Evolutionary conservation across 78 protist species (phyloP), one percentile per base, ranked within the genome.

Genomic region (Polysphondylium violaceum): DNA sequence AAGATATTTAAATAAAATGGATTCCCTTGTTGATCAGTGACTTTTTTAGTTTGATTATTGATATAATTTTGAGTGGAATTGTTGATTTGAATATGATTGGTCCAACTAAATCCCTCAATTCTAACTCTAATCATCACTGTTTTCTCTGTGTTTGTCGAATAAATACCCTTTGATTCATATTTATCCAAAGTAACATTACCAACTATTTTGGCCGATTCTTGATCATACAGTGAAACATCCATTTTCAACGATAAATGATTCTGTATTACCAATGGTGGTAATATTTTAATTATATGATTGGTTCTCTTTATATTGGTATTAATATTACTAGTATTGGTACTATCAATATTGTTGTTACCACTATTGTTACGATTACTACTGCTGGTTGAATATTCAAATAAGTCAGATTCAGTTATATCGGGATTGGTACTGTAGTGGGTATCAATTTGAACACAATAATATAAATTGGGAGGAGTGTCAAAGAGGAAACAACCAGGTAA

Each of bases 241-340:
- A 83, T 83, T 0, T 67, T 40, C 21, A 41, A 7, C 1, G 55
- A 25, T 47, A 83, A 43, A 7, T 44, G 40, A 44, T 83, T 83
- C 4, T 69, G 56, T 41, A 83, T 71, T 3, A 83, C 79, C 36
- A 83, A 63, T 58, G 91, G 91, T 25, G 79, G 31, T 0, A 74
- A 29, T 21, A 83, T 69, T 31, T 43, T 83, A 44, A 83, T 71
- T 17, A 83, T 83, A 36, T 83, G 91, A 21, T 83, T 65, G 2
- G 73, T 29, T n/a, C 23, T 21, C 35, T 64, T 25, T 1, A 27
- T n/a, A n/a, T n/a, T n/a, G n/a, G n/a, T n/a, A n/a, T n/a, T 47
- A 11, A 14, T 47, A 11, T 47, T 47, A 11, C 11, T 47, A 11
- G 7, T 47, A 11, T 47, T 47, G 53, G 7, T 47, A 11, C 11